Evolutionary conservation across 2,329 filamentous ascomycete species (phyloP), one percentile per base, ranked within the genome.

Genomic region (Penicillium occitanis): DNA sequence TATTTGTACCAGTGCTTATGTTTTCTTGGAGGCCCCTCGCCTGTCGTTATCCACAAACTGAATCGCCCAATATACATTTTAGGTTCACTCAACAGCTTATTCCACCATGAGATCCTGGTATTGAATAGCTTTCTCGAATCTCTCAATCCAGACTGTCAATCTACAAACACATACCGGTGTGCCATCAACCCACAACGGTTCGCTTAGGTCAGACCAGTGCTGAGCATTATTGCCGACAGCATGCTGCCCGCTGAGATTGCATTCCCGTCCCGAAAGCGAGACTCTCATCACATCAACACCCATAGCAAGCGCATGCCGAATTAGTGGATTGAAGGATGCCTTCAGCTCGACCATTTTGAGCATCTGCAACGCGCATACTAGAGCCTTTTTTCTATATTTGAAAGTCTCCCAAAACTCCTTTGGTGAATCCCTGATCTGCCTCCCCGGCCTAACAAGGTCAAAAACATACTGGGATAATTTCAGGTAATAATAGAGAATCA

Each of bases 401-500:
- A 17, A 61, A 0, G 33, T 37, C 22, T 28, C 33, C 63, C 57
- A 65, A 1, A 30, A 44, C 35, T 44, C 22, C n/a, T 17, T 11
- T 30, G 10, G 22, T 17, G 46, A 17, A 1, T 22, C 25, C 7
- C 60, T 40, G 2, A 17, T 8, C 19, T 35, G 30, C 10, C 10
- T 60, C 4, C 42, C 25, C 2, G 46, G 60, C 7, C 42, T 19
- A 22, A 28, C 33, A 14, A 51, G 11, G 3, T 40, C 30, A 33
- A 25, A 35, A 2, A 57, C 46, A 57, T 65, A 46, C 48, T 37
- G 55, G 5, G 28, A 33, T 35, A 65, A 33, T 28, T 55, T 65
- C 58, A 65, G 17, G 53, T 61, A 61, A 61, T 65, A 61, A 28
- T 65, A 61, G 4, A 65, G 64, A n/a, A 61, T 19, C 28, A 61